phyloP scores from a whole-genome alignment of 2,329 filamentous ascomycete species.

The Colletotrichum noveboracense region DNA sequence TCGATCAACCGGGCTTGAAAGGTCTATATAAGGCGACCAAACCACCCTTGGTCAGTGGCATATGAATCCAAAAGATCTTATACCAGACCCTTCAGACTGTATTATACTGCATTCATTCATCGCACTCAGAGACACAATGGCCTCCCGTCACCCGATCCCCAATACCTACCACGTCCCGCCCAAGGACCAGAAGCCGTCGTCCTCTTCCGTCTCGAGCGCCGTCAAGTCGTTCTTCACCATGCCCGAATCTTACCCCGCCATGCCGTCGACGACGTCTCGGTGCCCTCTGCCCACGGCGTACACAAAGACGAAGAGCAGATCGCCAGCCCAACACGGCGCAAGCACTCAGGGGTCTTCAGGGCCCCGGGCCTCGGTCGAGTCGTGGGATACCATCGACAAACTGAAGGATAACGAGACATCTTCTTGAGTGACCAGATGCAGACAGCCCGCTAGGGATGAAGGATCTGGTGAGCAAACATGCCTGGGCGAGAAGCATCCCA shows the following conservation, averaged over 20 bases:
- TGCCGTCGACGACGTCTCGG: background rate
- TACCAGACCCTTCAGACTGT: accelerated
- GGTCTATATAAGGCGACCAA: background rate
- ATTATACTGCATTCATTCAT: background rate
- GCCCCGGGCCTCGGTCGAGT: background rate
- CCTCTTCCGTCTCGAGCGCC: background rate
- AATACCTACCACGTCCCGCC: background rate
- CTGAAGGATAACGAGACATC: background rate
- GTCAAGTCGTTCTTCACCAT: background rate
- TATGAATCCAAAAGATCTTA: background rate
- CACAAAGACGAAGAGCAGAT: background rate
- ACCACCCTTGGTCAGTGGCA: accelerated
- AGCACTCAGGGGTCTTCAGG: background rate
- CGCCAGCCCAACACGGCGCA: background rate
- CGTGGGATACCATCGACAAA: background rate
- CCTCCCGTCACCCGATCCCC: constrained; percentile 5
- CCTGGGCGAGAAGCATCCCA: background rate
- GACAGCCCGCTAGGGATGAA: background rate
- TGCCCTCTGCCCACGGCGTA: background rate
- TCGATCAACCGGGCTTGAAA: background rate
- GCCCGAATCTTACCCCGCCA: background rate
- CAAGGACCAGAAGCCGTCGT: background rate
- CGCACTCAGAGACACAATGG: background rate
- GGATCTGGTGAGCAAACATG: background rate
- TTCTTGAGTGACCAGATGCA: background rate